Evolutionary conservation across 164 flowering plant genomes (phyloP).

Genomic region (Vitis riparia): DNA sequence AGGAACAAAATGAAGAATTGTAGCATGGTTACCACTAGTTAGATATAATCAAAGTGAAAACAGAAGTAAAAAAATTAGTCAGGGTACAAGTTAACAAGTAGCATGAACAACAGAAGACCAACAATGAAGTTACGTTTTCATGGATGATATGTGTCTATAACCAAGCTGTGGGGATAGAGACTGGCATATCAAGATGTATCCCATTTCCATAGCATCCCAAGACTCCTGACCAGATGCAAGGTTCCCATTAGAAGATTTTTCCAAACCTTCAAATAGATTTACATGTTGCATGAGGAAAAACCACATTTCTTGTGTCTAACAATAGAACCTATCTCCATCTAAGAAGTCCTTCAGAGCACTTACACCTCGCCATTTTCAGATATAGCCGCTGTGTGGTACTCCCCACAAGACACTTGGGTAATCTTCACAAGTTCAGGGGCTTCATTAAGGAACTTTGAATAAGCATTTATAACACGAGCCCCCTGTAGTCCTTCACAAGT

Average conservation of each 20-base stretch:
- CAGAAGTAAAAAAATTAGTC: background rate
- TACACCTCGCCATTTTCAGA: constrained; percentile 97
- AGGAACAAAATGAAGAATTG: too few species aligned
- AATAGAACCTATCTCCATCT: constrained; percentile 35
- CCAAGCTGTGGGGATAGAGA: constrained; percentile 21
- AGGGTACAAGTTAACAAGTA: background rate
- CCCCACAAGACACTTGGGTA: constrained; percentile 91
- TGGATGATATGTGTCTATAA: background rate
- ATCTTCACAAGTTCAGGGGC: constrained; percentile 98
- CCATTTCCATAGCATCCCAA: constrained; percentile 23
- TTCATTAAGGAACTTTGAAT: constrained; percentile 86
- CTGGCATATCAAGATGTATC: constrained; percentile 29
- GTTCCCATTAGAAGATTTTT: constrained; percentile 26
- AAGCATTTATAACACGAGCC: constrained; percentile 75
- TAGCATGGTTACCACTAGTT: too few species aligned
- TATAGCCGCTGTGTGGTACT: constrained; percentile 96
- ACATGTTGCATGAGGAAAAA: constrained; percentile 47
- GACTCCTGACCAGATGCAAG: constrained; percentile 24
- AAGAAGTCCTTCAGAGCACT: constrained; percentile 55
- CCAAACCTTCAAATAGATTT: constrained; percentile 20
- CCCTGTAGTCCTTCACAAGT: constrained; percentile 96
- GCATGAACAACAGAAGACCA: background rate
- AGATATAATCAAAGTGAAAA: background rate
- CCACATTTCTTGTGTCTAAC: constrained; percentile 37
- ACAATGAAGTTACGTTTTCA: background rate